These are phyloP conservation scores for Chlamydomonas sp. DNA, from an alignment of 139 green algal species.

Conservation along the genomic window DNA sequence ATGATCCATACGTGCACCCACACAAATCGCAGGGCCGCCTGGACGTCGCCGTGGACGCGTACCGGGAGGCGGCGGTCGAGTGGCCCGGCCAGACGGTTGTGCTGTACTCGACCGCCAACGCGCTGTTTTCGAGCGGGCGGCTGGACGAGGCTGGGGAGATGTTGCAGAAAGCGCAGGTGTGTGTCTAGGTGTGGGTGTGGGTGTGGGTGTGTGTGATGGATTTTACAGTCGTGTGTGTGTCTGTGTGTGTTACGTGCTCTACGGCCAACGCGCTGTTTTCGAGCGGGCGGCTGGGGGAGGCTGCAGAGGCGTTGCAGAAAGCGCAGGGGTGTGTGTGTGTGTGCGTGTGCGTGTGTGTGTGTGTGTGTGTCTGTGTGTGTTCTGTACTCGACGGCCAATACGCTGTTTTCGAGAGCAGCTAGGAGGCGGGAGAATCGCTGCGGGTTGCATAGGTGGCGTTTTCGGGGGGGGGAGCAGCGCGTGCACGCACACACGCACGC, in stretches of 20 bases:
- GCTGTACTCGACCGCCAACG: conserved; percentile 24
- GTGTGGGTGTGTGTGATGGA: no score
- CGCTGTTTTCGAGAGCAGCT: conserved; percentile 15
- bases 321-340: no score
- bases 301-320: conserved; percentile 17
- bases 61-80: conserved; percentile 14
- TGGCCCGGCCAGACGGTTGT: conserved; percentile 24
- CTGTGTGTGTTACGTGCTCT: conserved; percentile 17
- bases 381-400: conserved; percentile 20
- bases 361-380: no score
- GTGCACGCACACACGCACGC: no score
- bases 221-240: no score
- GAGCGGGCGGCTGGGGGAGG: conserved; percentile 19
- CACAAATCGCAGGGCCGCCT: conserved; percentile 28
- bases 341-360: no score
- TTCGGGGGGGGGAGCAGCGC: no score
- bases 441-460: no score
- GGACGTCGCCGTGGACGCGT: conserved; percentile 17
- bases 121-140: conserved; percentile 17
- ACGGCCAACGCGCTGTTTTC: conserved; percentile 23
- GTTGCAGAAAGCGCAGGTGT: conserved; percentile 22
- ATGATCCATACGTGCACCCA: no score
- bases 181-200: no score
- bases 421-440: conserved; percentile 24
- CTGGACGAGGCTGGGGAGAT: conserved; percentile 21